Evolutionary conservation across 495 filamentous ascomycete genomes (phyloP).

Genomic region (Neurospora cerealis): DNA sequence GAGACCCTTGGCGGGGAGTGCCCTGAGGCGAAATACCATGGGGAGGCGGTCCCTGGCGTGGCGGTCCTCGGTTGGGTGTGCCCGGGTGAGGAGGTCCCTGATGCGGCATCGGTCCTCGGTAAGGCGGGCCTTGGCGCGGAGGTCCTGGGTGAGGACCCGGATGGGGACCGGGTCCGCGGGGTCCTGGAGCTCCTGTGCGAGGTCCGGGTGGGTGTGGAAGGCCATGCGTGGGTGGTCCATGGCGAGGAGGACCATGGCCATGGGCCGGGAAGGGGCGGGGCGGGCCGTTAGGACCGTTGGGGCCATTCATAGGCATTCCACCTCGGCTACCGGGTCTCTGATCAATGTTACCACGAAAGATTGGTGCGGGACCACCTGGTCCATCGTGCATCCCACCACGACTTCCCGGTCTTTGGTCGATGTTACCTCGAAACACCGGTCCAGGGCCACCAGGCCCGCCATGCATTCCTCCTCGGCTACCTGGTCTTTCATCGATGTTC

Average conservation of each 20-base stretch:
- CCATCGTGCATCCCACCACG: constrained; percentile 2
- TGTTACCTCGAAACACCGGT: constrained; percentile 16
- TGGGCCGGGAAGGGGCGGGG: constrained; percentile 12
- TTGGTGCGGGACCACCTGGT: background rate
- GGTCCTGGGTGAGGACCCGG: background rate
- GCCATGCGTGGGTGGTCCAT: constrained; percentile 19
- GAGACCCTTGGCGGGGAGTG: background rate
- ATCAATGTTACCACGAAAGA: constrained; percentile 18
- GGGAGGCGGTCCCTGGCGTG: background rate
- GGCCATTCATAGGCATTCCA: constrained; percentile 1
- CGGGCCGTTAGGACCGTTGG: constrained; percentile 1
- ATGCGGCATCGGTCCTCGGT: background rate
- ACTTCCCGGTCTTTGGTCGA: constrained; percentile 15
- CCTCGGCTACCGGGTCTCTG: constrained; percentile 15
- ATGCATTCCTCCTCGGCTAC: background rate
- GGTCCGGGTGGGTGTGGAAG: constrained; percentile 7
- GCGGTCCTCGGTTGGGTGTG: background rate
- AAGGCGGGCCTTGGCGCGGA: constrained; percentile 1
- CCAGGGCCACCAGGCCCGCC: background rate
- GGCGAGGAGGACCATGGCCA: constrained; percentile 10
- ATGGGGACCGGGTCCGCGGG: background rate
- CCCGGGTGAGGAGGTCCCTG: background rate
- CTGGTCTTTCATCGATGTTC: background rate
- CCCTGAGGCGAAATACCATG: background rate
- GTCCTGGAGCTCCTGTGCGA: background rate